Conservation (phyloP, 1,139 yeast species). For the Kodamaea sp. region DNA sequence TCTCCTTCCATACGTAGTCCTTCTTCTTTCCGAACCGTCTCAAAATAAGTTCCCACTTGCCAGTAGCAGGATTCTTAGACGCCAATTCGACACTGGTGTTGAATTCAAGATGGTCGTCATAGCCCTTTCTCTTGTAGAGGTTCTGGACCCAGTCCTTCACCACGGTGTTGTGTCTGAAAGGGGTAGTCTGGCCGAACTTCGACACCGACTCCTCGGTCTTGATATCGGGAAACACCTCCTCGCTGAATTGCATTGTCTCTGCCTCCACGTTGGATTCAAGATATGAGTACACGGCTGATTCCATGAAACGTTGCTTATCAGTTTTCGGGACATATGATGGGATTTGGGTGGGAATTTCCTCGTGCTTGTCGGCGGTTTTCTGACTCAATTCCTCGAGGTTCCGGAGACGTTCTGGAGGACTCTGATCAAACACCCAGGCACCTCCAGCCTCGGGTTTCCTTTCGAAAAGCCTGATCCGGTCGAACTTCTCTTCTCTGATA, state of each 20-base stretch:
- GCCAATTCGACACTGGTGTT: constrained; percentile 16
- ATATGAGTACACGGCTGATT: constrained; percentile 18
- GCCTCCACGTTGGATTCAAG: constrained; percentile 19
- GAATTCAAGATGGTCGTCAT: constrained; percentile 21
- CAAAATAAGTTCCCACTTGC: constrained; percentile 19
- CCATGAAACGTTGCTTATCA: constrained; percentile 21
- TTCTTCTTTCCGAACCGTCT: constrained; percentile 11
- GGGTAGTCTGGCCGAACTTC: constrained; percentile 19
- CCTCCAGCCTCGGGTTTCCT: constrained; percentile 46
- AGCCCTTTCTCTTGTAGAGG: constrained; percentile 19
- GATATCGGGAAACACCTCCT: constrained; percentile 15
- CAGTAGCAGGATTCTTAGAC: constrained; percentile 11
- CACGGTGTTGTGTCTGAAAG: constrained; percentile 14
- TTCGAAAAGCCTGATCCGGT: constrained; percentile 38
- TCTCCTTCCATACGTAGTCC: constrained; percentile 17
- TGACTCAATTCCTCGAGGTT: constrained; percentile 15
- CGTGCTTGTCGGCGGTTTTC: constrained; percentile 11
- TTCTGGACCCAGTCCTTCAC: constrained; percentile 18
- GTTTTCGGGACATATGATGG: constrained; percentile 15
- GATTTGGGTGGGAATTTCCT: constrained; percentile 11
- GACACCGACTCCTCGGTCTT: constrained; percentile 15
- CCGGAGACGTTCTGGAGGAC: constrained; percentile 22
- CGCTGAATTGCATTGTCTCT: constrained; percentile 17
- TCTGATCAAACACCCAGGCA: constrained; percentile 35
- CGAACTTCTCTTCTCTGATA: constrained; percentile 34